Base-by-base conservation (phyloP, 129 eudicot genomes). In the Lonicera japonica region DNA sequence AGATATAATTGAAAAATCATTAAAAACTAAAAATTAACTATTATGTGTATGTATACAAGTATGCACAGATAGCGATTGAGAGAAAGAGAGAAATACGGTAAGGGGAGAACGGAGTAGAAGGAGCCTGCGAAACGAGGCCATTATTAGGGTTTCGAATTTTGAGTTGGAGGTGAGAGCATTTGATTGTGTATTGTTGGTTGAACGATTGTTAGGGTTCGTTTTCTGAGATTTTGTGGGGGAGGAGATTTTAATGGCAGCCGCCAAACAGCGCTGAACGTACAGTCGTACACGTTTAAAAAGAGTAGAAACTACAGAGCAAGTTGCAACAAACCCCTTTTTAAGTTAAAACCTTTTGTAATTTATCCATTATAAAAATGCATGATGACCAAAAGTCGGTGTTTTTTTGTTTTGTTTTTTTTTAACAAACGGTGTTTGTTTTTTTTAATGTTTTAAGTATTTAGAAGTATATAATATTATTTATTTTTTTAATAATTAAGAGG, bases 51-150 rank as follows among this genome's bases (percentile, higher is more conserved):
- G 25, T 22, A 45, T 39, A 43, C 16, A 11, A 18, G 4, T 60
- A 41, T 11, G 11, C 18, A 19, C 12, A 40, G 19, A 52, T 29
- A 55, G 51, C 21, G 20, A 25, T 24, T 50, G 19, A 11, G 15
- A 57, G 61, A 2, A 51, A 61, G 63, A 71, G 61, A 68, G 61
- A 22, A 51, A 47, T 70, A 81, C 86, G 57, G 70, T 69, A 12
- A 81, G 54, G 40, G 77, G 73, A 53, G 64, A 50, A 16, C 77
- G 77, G 74, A 66, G 67, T 11, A 72, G 72, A 56, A 79, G 56
- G 36, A 65, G 75, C 70, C 70, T 67, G 55, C 85, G 89, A 54
- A 73, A 21, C 56, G 77, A 72, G 38, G 80, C 77, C 89, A 83
- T 83, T n/a, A n/a, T n/a, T 65, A 40, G 29, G 13, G 64, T 0